Base-by-base conservation (phyloP, 345 rosid species). In the Gossypium bickii region DNA sequence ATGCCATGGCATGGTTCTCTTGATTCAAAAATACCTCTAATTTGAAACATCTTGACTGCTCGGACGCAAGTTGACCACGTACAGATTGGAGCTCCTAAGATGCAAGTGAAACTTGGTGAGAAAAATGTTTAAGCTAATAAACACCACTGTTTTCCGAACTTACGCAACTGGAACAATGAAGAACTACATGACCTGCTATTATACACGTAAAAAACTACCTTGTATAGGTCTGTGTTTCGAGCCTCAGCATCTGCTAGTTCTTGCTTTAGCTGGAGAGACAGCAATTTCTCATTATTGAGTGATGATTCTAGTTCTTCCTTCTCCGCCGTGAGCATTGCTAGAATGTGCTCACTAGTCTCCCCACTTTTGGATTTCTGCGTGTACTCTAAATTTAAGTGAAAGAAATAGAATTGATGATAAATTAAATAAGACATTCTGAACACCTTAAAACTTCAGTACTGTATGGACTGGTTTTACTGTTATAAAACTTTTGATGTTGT, bases 41-140 rank as follows among this genome's bases (percentile, higher is more conserved):
- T 89, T 96, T 93, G 85, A 96, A 96, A 82, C 98, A 92, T 76
- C 99, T 86, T 20, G 98, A 93, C 82, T 93, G 99, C 82, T 93
- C 99, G 9, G 95, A 84, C 41, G 95, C 98, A 81, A 93, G 98
- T 81, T 93, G 99, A 77, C 97, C 85, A 41, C 99, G 98, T 56
- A 92, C 89, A 56, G 98, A 90, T 78, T 93, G 99, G 77, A 92
- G 98, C 80, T 92, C 99, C 99, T 96, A 63, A 49, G 71, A 72
- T 60, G 65, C 47, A 38, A 59, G 69, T 2, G 15, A 27, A 17
- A 27, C 52, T 51, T 69, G 1, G 45, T 27, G 73, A 51, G 59
- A 27, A 27, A 27, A 24, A 47, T 16, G 18, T 22, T 2, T 13
- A 72, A 72, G 18, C 52, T 16, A 41, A 13, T 59, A 9, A 24